These are phyloP conservation scores for Trypanosoma caninum DNA, from an alignment of 208 protist genomes.

Conservation along the genomic window DNA sequence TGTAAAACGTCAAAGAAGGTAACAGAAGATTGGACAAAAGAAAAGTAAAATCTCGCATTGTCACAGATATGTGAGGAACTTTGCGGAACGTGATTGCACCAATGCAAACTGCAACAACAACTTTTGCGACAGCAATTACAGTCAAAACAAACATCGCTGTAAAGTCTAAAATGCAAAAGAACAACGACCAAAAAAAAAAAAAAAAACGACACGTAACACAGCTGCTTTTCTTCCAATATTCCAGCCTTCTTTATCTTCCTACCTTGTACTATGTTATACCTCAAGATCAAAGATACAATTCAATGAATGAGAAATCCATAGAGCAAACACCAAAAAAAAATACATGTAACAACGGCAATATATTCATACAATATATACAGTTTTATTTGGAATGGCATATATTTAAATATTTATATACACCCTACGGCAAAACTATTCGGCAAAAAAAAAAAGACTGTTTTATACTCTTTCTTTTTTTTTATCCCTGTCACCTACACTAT, in stretches of 20 bases:
- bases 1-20: slow-evolving; percentile 61
- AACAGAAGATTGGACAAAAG: slow-evolving; percentile 63
- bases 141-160: slow-evolving; percentile 50
- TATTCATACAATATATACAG: no score
- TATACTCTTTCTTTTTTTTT: background rate
- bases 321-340: no score
- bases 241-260: no score
- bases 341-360: no score
- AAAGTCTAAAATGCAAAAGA: slow-evolving; percentile 2
- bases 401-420: no score
- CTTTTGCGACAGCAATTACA: slow-evolving; percentile 66
- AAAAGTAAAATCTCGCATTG: slow-evolving; percentile 65
- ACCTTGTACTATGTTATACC: no score
- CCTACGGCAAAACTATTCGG: no score
- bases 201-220: slow-evolving; percentile 6
- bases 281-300: no score
- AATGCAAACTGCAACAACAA: slow-evolving; percentile 71
- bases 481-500: background rate
- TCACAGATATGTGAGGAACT: slow-evolving; percentile 46
- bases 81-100: slow-evolving; percentile 47
- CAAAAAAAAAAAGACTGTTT: slow-evolving; percentile 12
- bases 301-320: no score
- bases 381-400: no score
- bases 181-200: slow-evolving; percentile 10
- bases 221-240: no score